Evolutionary conservation across 257 asterid species (phyloP).

Genomic region (Verbascum thapsus): DNA sequence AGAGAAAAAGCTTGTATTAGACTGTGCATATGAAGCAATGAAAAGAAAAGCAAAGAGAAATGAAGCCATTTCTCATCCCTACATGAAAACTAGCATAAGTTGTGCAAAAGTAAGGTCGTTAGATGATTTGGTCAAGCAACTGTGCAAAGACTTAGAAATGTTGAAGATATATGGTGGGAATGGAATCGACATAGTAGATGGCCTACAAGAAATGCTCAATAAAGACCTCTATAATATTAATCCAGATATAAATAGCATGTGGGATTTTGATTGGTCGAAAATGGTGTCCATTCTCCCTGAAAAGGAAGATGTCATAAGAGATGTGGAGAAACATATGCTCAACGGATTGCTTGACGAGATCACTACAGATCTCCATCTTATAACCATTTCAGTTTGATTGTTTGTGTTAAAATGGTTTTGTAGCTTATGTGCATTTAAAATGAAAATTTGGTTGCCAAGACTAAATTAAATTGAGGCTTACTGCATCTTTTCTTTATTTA

Average conservation of each 20-base stretch:
- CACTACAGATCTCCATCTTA: conserved; percentile 46
- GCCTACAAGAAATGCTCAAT: conserved; percentile 55
- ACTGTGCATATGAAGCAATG: conserved; percentile 76
- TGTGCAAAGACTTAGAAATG: conserved; percentile 60
- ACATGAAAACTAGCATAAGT: conserved; percentile 43
- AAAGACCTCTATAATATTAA: conserved; percentile 48
- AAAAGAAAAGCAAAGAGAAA: conserved; percentile 69
- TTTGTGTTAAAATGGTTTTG: conserved; percentile 15
- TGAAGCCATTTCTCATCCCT: conserved; percentile 72
- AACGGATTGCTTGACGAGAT: conserved; percentile 74
- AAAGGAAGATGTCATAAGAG: conserved; percentile 55
- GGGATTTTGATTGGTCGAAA: conserved; percentile 78
- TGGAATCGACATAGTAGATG: conserved; percentile 50
- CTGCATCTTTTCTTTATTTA: neutral
- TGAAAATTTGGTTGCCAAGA: conserved; percentile 17
- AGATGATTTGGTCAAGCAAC: conserved; percentile 66
- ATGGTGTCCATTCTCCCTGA: conserved; percentile 44
- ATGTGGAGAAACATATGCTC: conserved; percentile 66
- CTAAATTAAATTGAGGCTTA: conserved; percentile 3
- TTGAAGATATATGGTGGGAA: conserved; percentile 48
- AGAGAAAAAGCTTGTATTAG: conserved; percentile 51
- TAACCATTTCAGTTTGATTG: conserved; percentile 43
- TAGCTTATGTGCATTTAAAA: too few species aligned
- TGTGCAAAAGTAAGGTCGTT: conserved; percentile 45
- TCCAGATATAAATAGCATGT: conserved; percentile 65